A percentile compares a stretch with the other conserved stretches of the same genome.
Conservation (phyloP, 2,329 filamentous ascomycete species). For the Arthrocladium fulminans region DNA sequence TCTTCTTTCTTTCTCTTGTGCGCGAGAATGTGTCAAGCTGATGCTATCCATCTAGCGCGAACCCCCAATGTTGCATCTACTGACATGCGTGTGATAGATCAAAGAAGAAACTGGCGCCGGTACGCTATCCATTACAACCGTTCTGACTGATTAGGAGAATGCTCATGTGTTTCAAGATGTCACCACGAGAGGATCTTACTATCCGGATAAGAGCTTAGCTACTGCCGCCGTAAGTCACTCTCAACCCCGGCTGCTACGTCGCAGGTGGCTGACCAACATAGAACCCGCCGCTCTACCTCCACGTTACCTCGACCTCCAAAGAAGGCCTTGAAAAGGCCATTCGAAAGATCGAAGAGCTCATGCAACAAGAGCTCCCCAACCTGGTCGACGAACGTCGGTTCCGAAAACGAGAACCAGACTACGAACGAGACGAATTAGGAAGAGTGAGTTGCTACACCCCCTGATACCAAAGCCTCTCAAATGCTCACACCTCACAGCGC, state of each 20-base stretch:
- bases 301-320: constrained; percentile 87
- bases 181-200: constrained; percentile 93
- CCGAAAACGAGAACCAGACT: constrained; percentile 69
- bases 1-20: constrained; percentile 27
- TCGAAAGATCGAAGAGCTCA: constrained; percentile 81
- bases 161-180: constrained; percentile 76
- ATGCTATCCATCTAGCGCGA: constrained; percentile 52
- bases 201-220: constrained; percentile 95
- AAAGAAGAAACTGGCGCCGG: constrained; percentile 99
- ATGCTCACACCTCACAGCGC: constrained; percentile 47
- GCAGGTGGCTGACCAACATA: constrained; percentile 30
- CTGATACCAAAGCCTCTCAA: not conserved
- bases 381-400: constrained; percentile 91
- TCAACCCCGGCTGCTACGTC: not conserved
- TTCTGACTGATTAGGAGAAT: constrained; percentile 43
- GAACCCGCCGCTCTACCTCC: constrained; percentile 90
- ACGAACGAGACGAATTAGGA: constrained; percentile 85
- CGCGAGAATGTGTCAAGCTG: constrained; percentile 49
- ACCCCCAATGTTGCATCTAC: constrained; percentile 42
- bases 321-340: constrained; percentile 85
- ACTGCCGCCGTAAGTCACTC: constrained; percentile 66
- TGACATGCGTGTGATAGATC: constrained; percentile 94
- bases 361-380: constrained; percentile 91
- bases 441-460: constrained; percentile 55
- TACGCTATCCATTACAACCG: constrained; percentile 60